Conservation (phyloP, 768 basidiomycete species). For the Trametes coccinea region DNA sequence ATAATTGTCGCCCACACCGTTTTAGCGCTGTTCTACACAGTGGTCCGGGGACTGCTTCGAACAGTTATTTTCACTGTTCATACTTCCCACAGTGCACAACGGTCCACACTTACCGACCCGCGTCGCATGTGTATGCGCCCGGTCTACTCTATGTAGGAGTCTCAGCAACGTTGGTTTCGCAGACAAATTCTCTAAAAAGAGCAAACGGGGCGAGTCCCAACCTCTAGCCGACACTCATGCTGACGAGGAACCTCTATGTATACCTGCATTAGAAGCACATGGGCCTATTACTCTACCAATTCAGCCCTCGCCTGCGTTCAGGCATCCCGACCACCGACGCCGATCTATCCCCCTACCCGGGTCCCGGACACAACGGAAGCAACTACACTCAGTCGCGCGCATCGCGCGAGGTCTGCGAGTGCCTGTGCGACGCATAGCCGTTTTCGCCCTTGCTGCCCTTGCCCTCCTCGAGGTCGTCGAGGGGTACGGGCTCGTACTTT, state of each 20-base stretch:
- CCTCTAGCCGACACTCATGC: not conserved
- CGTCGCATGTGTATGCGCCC: too few relatives aligned
- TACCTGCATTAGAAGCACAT: not conserved
- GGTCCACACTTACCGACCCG: too few relatives aligned
- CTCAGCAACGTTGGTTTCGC: too few relatives aligned
- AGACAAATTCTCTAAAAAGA: too few relatives aligned
- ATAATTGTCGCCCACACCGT: too few relatives aligned
- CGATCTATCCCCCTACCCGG: not conserved
- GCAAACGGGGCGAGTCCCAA: too few relatives aligned
- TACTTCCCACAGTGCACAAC: too few relatives aligned
- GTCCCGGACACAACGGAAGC: not conserved
- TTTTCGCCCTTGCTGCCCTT: constrained; percentile 16
- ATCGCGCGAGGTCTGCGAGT: constrained; percentile 11
- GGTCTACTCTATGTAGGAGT: too few relatives aligned
- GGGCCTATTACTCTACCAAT: not conserved
- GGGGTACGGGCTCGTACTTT: constrained; percentile 60
- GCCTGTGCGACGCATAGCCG: constrained; percentile 2
- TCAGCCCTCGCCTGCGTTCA: not conserved
- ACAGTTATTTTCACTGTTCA: too few relatives aligned
- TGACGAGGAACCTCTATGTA: not conserved
- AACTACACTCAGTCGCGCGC: constrained; percentile 7
- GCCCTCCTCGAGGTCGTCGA: constrained; percentile 65
- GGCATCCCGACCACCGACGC: not conserved
- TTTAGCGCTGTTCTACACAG: too few relatives aligned
- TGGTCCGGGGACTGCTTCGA: too few relatives aligned